Conservation (phyloP, 805 yeast species). For the Ogataea methylovora region DNA sequence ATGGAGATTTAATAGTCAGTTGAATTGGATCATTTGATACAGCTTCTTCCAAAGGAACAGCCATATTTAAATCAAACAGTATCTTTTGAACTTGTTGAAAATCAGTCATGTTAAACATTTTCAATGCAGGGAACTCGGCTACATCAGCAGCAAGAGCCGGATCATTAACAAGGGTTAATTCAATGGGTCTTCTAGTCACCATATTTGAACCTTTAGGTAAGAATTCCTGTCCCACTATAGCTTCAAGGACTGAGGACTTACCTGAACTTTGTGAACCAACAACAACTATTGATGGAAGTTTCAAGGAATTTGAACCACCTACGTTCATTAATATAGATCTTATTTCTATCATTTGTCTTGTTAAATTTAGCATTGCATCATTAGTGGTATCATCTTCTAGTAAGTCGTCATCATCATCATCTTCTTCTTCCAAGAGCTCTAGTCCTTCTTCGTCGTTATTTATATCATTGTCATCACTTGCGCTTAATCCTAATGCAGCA, state of each 20-base stretch:
- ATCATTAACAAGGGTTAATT: slow-evolving; percentile 82
- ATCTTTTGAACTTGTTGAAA: slow-evolving; percentile 83
- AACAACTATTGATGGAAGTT: slow-evolving; percentile 91
- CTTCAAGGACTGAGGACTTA: slow-evolving; percentile 90
- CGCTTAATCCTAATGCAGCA: slow-evolving; percentile 32
- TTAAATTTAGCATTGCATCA: slow-evolving; percentile 79
- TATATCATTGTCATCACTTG: slow-evolving; percentile 20
- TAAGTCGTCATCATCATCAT: slow-evolving; percentile 38
- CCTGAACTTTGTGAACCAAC: slow-evolving; percentile 98
- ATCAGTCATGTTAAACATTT: slow-evolving; percentile 75
- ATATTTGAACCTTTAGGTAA: slow-evolving; percentile 95
- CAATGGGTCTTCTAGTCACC: slow-evolving; percentile 98
- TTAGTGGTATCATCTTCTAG: slow-evolving; percentile 47
- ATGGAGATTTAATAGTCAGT: slow-evolving; percentile 81
- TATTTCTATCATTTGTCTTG: slow-evolving; percentile 96
- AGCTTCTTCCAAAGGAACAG: slow-evolving; percentile 81
- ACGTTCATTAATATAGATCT: slow-evolving; percentile 69
- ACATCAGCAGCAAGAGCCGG: slow-evolving; percentile 72
- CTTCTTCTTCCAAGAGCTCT: slow-evolving; percentile 36
- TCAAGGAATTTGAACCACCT: slow-evolving; percentile 66
- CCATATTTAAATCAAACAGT: slow-evolving; percentile 83
- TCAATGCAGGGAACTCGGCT: slow-evolving; percentile 91
- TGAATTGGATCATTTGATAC: slow-evolving; percentile 93
- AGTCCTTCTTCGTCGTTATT: slow-evolving; percentile 37
- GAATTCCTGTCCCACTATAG: slow-evolving; percentile 97